Percentiles rank a stretch among this genome's conserved stretches.
phyloP scores from a whole-genome alignment of 768 basidiomycete species.

The Boletus edulis region DNA sequence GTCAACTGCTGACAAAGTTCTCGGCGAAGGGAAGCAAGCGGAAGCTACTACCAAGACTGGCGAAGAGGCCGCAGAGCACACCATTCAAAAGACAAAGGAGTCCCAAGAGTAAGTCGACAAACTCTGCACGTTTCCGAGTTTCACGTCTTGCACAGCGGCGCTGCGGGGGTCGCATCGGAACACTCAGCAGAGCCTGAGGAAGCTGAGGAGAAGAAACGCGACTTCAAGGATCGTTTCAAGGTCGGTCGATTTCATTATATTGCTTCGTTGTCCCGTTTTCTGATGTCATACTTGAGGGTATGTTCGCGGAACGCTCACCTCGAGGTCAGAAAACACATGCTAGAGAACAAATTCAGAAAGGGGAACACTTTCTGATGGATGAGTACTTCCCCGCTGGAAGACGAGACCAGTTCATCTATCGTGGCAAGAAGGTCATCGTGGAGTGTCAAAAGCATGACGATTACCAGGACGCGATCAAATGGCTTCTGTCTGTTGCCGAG shows the following conservation, averaged over 20 bases:
- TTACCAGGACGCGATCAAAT: slow-evolving; percentile 79
- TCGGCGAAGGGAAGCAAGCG: slow-evolving; percentile 15
- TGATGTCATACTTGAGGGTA: slow-evolving; percentile 31
- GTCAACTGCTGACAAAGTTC: slow-evolving; percentile 25
- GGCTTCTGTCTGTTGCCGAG: slow-evolving; percentile 63
- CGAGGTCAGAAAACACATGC: slow-evolving; percentile 63
- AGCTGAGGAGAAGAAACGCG: slow-evolving; percentile 36
- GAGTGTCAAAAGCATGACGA: slow-evolving; percentile 93
- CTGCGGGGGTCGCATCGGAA: slow-evolving; percentile 20
- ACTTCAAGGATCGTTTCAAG: slow-evolving; percentile 30
- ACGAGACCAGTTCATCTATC: slow-evolving; percentile 89
- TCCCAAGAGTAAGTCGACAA: slow-evolving; percentile 13
- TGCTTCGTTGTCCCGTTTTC: not conserved
- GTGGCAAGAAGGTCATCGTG: slow-evolving; percentile 89
- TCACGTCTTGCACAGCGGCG: slow-evolving; percentile 14
- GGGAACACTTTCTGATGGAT: slow-evolving; percentile 68
- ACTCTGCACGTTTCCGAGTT: not conserved
- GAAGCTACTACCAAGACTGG: slow-evolving; percentile 1
- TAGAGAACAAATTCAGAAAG: slow-evolving; percentile 52
- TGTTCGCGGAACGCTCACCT: slow-evolving; percentile 56
- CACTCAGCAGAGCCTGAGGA: slow-evolving; percentile 22
- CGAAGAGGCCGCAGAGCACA: slow-evolving; percentile 8
- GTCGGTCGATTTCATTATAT: slow-evolving; percentile 12
- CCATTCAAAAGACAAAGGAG: not conserved
- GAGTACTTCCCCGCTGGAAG: slow-evolving; percentile 91